Evolutionary conservation across 495 filamentous ascomycete species (phyloP).

Genomic region (Podospora pseudopauciseta): DNA sequence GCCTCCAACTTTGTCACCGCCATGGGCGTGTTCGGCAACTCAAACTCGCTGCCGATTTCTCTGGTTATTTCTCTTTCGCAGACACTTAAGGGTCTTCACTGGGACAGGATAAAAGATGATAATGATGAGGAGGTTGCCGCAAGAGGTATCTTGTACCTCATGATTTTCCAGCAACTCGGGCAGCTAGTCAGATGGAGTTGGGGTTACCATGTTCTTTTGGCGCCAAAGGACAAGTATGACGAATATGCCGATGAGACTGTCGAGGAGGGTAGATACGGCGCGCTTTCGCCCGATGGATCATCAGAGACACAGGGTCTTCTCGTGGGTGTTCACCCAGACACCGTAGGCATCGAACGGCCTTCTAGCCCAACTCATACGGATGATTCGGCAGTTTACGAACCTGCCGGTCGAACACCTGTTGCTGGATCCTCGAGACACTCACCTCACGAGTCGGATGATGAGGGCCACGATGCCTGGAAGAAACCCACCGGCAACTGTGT

Average conservation of each 20-base stretch:
- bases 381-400: conserved; percentile 42
- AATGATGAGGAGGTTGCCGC: conserved; percentile 94
- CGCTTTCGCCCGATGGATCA: conserved; percentile 20
- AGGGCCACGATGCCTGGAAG: conserved; percentile 29
- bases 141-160: conserved; percentile 86
- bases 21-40: conserved; percentile 98
- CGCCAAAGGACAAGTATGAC: conserved; percentile 68
- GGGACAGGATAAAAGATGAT: conserved; percentile 84
- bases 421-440: conserved; percentile 39
- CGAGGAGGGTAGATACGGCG: conserved; percentile 66
- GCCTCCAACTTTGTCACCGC: conserved; percentile 90
- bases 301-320: conserved; percentile 28
- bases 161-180: conserved; percentile 97
- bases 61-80: conserved; percentile 90
- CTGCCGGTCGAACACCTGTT: conserved; percentile 47
- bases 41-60: conserved; percentile 95
- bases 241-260: conserved; percentile 54
- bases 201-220: conserved; percentile 90
- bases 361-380: conserved; percentile 31
- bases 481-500: conserved; percentile 25
- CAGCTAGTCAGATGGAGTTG: conserved; percentile 96
- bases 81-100: conserved; percentile 86
- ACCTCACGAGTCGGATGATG: conserved; percentile 43
- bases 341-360: conserved; percentile 22
- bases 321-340: conserved; percentile 32